phyloP scores from a whole-genome alignment of 2,329 filamentous ascomycete genomes.

The Aspergillus eucalypticola region DNA sequence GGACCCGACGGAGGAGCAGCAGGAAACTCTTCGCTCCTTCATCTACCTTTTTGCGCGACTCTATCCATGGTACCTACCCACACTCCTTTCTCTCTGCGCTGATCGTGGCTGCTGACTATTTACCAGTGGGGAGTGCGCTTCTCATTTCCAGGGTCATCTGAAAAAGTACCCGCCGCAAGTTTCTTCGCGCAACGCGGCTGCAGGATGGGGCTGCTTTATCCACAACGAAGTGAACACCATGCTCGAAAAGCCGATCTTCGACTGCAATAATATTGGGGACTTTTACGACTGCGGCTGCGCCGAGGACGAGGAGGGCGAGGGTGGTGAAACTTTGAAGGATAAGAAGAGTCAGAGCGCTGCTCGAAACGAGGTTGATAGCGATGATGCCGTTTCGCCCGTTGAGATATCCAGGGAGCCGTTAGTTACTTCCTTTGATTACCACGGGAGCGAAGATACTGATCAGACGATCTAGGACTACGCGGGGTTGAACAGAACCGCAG shows the following conservation, averaged over 20 bases:
- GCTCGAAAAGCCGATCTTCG: slow-evolving; percentile 61
- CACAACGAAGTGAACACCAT: slow-evolving; percentile 67
- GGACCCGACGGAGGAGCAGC: slow-evolving; percentile 61
- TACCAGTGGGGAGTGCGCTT: slow-evolving; percentile 62
- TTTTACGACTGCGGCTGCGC: slow-evolving; percentile 68
- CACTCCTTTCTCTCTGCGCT: neutral
- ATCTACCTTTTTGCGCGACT: slow-evolving; percentile 65
- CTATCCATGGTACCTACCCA: slow-evolving; percentile 59
- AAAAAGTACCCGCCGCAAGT: slow-evolving; percentile 66
- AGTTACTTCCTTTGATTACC: slow-evolving; percentile 20
- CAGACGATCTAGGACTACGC: slow-evolving; percentile 25
- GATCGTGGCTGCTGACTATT: slow-evolving; percentile 8
- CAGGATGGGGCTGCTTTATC: slow-evolving; percentile 66
- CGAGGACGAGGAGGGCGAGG: slow-evolving; percentile 48
- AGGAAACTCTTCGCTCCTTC: slow-evolving; percentile 59
- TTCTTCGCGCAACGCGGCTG: slow-evolving; percentile 61
- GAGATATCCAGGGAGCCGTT: slow-evolving; percentile 41
- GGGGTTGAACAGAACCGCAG: slow-evolving; percentile 22
- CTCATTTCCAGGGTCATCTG: slow-evolving; percentile 63
- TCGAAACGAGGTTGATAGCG: neutral
- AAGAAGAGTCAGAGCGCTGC: slow-evolving; percentile 13
- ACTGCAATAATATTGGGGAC: slow-evolving; percentile 65
- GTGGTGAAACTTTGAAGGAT: slow-evolving; percentile 7
- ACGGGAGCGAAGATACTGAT: slow-evolving; percentile 16
- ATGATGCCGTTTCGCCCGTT: slow-evolving; percentile 25